phyloP scores from a whole-genome alignment of 768 basidiomycete species.

The Xerocomus brunneocitrinus region DNA sequence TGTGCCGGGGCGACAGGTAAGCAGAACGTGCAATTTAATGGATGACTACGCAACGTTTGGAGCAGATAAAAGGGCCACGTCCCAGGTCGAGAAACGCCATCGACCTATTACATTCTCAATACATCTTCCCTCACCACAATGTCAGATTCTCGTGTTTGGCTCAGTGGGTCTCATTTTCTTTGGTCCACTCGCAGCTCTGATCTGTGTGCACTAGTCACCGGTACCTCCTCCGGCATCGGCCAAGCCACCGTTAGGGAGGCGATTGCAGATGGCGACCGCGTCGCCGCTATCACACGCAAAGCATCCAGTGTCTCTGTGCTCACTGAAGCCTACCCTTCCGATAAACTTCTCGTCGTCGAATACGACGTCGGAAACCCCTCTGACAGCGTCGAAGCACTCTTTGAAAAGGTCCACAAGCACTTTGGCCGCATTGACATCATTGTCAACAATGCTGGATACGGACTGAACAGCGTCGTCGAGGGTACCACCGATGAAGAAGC shows the following conservation, averaged over 20 bases:
- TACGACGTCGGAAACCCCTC: slow-evolving; percentile 25
- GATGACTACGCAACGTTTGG: neutral
- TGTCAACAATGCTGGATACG: neutral
- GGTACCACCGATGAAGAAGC: slow-evolving; percentile 21
- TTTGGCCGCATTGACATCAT: slow-evolving; percentile 13
- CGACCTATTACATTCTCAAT: too few species aligned
- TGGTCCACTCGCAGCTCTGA: slow-evolving; percentile 35
- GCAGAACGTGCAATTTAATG: neutral
- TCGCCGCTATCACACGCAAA: slow-evolving; percentile 6
- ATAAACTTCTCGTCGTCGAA: slow-evolving; percentile 26
- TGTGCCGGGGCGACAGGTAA: too few species aligned
- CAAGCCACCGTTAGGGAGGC: slow-evolving; percentile 8
- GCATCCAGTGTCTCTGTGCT: slow-evolving; percentile 17
- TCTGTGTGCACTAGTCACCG: too few species aligned
- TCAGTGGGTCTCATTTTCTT: slow-evolving; percentile 19
- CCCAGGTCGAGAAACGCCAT: neutral
- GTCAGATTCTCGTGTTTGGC: slow-evolving; percentile 13
- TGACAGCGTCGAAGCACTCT: too few species aligned
- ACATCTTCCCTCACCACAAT: too few species aligned
- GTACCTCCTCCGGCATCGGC: slow-evolving; percentile 32
- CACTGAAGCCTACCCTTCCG: slow-evolving; percentile 6
- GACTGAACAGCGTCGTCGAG: slow-evolving; percentile 23
- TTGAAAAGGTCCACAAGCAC: too few species aligned
- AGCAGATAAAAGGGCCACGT: slow-evolving; percentile 10
- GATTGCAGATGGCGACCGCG: too few species aligned